These are phyloP conservation scores for Kappamyces sp. DNA, from an alignment of 192 early-diverging fungal genomes.

Conservation along the genomic window DNA sequence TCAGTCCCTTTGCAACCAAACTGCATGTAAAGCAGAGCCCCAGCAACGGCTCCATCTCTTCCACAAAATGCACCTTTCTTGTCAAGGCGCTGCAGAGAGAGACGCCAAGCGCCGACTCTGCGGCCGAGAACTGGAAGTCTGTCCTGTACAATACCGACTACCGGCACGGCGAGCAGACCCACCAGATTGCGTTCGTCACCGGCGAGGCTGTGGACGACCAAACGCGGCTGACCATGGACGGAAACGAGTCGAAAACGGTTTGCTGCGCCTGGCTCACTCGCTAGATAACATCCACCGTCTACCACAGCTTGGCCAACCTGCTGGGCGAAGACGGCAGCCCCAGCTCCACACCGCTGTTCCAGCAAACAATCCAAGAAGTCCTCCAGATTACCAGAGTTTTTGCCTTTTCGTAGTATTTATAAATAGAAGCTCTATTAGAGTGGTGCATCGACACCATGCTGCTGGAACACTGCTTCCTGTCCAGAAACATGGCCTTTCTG, in stretches of 20 bases:
- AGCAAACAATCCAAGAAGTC: neutral
- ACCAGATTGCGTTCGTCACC: constrained; percentile 15
- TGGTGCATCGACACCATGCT: neutral
- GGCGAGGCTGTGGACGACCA: neutral
- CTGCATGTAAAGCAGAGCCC: constrained; percentile 27
- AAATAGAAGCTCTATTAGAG: neutral
- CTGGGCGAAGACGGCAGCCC: neutral
- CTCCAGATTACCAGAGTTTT: neutral
- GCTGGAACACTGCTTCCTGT: constrained; percentile 2
- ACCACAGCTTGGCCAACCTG: neutral
- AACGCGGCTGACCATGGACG: neutral
- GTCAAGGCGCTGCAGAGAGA: constrained; percentile 10
- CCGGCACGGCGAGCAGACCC: constrained; percentile 22
- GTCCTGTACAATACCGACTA: constrained; percentile 2
- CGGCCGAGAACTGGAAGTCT: constrained; percentile 6
- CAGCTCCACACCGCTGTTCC: neutral
- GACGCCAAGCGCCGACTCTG: constrained; percentile 6
- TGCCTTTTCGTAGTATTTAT: constrained; percentile 26
- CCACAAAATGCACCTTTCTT: constrained; percentile 35
- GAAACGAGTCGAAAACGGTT: neutral
- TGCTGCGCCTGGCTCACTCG: neutral
- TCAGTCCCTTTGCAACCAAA: constrained; percentile 26
- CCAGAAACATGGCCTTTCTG: neutral
- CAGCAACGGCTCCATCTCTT: constrained; percentile 25
- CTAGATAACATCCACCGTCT: neutral